Conservation (phyloP, 495 filamentous ascomycete species). For the Talaromyces adpressus region DNA sequence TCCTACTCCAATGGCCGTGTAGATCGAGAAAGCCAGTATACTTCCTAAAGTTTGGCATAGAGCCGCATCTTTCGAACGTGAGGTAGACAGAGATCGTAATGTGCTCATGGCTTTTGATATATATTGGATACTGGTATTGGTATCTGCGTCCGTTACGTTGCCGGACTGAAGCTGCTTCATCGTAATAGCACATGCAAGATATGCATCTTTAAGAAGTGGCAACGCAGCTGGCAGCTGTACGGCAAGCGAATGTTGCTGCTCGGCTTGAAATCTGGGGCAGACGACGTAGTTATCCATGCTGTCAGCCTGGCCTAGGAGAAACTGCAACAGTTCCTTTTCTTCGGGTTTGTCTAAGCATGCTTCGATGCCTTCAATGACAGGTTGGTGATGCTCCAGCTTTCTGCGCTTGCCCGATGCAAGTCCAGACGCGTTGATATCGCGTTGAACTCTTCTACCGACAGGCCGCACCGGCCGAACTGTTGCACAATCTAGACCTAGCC, state of each 20-base stretch:
- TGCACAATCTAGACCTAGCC: neutral
- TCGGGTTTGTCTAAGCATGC: neutral
- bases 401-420: neutral
- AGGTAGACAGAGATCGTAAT: neutral
- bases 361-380: neutral
- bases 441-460: neutral
- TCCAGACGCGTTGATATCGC: neutral
- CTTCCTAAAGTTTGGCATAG: neutral
- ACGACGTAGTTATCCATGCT: constrained; percentile 3
- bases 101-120: neutral
- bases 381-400: neutral
- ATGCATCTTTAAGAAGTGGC: constrained; percentile 1
- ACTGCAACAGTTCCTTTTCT: constrained; percentile 3
- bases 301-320: neutral
- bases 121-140: neutral
- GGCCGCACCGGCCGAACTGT: neutral
- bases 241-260: constrained; percentile 1
- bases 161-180: neutral
- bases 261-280: neutral
- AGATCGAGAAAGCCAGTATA: neutral
- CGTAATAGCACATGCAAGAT: constrained; percentile 6
- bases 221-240: neutral
- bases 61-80: neutral
- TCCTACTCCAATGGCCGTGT: constrained; percentile 1
- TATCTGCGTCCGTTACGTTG: neutral